phyloP scores from a whole-genome alignment of 371 early-diverging fungal species.

The Haplosporangium sp. region DNA sequence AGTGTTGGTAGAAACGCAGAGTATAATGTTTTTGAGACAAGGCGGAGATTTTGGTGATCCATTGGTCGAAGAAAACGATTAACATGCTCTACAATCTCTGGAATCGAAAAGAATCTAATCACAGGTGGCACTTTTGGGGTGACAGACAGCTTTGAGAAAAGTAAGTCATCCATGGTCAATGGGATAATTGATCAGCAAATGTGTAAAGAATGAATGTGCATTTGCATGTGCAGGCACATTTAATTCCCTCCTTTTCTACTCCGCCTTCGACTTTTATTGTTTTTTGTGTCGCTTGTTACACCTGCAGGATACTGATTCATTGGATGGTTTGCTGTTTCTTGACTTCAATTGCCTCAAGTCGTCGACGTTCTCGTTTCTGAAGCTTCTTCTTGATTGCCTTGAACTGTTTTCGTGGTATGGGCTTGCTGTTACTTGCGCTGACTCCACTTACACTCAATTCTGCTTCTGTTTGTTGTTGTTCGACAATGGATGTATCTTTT shows the following conservation, averaged over 20 bases:
- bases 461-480: neutral
- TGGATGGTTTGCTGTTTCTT: slow-evolving; percentile 7
- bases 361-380: slow-evolving; percentile 18
- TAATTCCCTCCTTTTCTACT: too few species aligned
- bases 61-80: slow-evolving; percentile 15
- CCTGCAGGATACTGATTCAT: neutral
- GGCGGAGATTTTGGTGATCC: slow-evolving; percentile 2
- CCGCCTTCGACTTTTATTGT: too few species aligned
- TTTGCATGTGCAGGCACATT: too few species aligned
- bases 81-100: slow-evolving; percentile 19
- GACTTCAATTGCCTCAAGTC: slow-evolving; percentile 11
- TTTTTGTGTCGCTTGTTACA: neutral
- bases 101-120: slow-evolving; percentile 25
- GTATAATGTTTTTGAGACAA: slow-evolving; percentile 18
- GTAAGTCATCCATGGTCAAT: too few species aligned
- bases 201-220: too few species aligned
- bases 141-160: too few species aligned
- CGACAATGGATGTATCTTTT: neutral
- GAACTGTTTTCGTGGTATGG: slow-evolving; percentile 23
- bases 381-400: slow-evolving; percentile 23
- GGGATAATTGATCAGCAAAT: too few species aligned
- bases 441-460: neutral
- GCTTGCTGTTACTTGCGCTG: neutral
- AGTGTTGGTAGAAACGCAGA: slow-evolving; percentile 3
- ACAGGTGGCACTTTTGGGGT: too few species aligned